phyloP scores from a whole-genome alignment of 345 rosid genomes.

The Dipteronia dyeriana region DNA sequence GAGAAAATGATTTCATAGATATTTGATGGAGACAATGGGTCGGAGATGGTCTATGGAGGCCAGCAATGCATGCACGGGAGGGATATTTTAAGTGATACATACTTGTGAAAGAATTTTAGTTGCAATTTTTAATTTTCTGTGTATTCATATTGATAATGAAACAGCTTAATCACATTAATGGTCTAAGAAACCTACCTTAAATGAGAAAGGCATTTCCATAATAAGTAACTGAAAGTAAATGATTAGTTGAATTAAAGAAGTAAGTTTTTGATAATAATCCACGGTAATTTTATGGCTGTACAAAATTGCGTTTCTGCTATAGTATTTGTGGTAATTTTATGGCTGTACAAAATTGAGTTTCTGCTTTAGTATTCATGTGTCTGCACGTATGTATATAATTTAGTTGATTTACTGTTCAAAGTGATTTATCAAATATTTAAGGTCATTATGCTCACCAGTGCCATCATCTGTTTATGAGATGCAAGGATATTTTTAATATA shows the following conservation, averaged over 20 bases:
- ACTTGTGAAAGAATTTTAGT: not conserved
- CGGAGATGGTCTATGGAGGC: not conserved
- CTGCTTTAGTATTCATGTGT: not conserved
- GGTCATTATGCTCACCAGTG: not conserved
- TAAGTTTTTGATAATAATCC: too few species aligned
- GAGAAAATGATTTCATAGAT: not conserved
- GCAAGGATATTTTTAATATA: not conserved
- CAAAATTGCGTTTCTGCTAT: not conserved
- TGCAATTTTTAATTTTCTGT: not conserved
- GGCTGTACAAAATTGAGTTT: not conserved
- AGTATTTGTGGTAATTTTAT: not conserved
- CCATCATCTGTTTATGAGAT: not conserved
- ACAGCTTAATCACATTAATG: not conserved
- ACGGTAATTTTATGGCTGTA: not conserved
- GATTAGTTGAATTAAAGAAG: not conserved
- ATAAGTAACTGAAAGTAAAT: too few species aligned
- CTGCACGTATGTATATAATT: not conserved
- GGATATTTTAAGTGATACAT: not conserved
- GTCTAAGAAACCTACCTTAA: not conserved
- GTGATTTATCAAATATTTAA: not conserved
- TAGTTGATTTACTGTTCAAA: not conserved
- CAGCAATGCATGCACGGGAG: not conserved
- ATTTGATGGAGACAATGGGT: not conserved
- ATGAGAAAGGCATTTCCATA: not conserved
- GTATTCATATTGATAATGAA: not conserved